Percentiles rank a stretch among this genome's conserved stretches.
These are phyloP conservation scores for Cutaneotrichosporon spelunceum DNA, from an alignment of 1,284 basidiomycete species.

Conservation along the genomic window DNA sequence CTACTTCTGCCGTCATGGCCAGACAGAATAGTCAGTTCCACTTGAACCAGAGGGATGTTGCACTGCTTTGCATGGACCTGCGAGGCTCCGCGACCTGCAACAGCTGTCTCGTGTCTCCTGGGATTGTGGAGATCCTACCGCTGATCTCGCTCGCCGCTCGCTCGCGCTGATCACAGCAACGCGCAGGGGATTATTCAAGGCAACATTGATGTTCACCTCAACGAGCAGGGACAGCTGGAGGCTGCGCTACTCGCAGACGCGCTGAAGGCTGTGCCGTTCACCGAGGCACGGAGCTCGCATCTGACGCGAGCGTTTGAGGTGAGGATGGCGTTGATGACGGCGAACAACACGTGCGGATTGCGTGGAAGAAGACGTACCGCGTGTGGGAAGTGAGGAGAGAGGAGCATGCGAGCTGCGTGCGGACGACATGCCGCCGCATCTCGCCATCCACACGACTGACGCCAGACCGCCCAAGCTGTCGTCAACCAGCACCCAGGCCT, in stretches of 20 bases:
- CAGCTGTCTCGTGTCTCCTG: no score
- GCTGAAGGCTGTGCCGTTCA: slow-evolving; percentile 29
- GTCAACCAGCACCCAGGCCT: slow-evolving; percentile 26
- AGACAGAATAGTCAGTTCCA: slow-evolving; percentile 45
- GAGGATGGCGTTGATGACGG: background rate
- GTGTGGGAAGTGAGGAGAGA: background rate
- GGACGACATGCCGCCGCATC: background rate
- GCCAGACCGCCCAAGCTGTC: slow-evolving; percentile 43
- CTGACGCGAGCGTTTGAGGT: slow-evolving; percentile 45
- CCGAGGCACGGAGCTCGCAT: slow-evolving; percentile 32
- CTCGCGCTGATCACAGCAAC: slow-evolving; percentile 34
- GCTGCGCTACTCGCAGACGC: slow-evolving; percentile 29
- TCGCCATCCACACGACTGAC: background rate
- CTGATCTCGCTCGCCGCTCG: background rate
- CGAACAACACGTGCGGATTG: no score
- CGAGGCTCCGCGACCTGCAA: background rate
- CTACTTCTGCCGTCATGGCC: slow-evolving; percentile 45
- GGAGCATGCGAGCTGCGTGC: background rate
- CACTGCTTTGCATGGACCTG: background rate
- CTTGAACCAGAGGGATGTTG: background rate
- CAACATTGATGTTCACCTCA: slow-evolving; percentile 46
- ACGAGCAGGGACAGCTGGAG: slow-evolving; percentile 41
- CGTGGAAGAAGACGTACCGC: no score
- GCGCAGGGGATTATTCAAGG: slow-evolving; percentile 47
- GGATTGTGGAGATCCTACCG: no score